Evolutionary conservation across 352 stramenopile genomes (phyloP).

Genomic region (Phytophthora tentaculata): DNA sequence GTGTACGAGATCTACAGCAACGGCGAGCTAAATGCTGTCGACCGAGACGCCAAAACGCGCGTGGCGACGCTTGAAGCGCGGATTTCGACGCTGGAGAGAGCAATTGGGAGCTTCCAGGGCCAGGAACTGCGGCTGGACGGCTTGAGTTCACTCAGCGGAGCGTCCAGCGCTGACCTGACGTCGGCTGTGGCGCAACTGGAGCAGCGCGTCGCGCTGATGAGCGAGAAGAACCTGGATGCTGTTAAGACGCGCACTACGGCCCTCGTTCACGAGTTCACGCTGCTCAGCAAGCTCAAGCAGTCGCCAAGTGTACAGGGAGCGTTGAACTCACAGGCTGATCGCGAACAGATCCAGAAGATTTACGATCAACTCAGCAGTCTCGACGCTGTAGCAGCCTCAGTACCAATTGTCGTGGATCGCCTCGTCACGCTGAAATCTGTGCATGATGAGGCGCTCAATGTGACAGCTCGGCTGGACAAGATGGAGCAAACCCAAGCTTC

Average conservation of each 20-base stretch:
- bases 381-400: slow-evolving; percentile 58
- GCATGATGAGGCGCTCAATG: slow-evolving; percentile 70
- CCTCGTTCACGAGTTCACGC: slow-evolving; percentile 78
- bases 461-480: slow-evolving; percentile 57
- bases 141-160: slow-evolving; percentile 28
- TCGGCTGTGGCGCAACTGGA: slow-evolving; percentile 67
- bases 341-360: slow-evolving; percentile 73
- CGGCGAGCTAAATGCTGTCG: slow-evolving; percentile 71
- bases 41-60: slow-evolving; percentile 69
- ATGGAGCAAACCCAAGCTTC: slow-evolving; percentile 68
- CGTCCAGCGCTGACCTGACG: slow-evolving; percentile 42
- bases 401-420: slow-evolving; percentile 76
- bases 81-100: slow-evolving; percentile 64
- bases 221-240: slow-evolving; percentile 78
- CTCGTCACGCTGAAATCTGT: slow-evolving; percentile 72
- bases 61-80: slow-evolving; percentile 63
- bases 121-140: slow-evolving; percentile 60
- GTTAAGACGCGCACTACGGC: slow-evolving; percentile 80
- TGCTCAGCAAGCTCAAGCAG: slow-evolving; percentile 84
- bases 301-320: slow-evolving; percentile 61
- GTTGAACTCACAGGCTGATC: slow-evolving; percentile 64
- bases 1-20: slow-evolving; percentile 87
- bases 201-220: slow-evolving; percentile 71
- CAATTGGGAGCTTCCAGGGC: slow-evolving; percentile 59
- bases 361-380: slow-evolving; percentile 73